Percentiles rank a stretch among this genome's conserved stretches.
phyloP scores from a whole-genome alignment of 306 rosid genomes.

The Vachellia collinsii region DNA sequence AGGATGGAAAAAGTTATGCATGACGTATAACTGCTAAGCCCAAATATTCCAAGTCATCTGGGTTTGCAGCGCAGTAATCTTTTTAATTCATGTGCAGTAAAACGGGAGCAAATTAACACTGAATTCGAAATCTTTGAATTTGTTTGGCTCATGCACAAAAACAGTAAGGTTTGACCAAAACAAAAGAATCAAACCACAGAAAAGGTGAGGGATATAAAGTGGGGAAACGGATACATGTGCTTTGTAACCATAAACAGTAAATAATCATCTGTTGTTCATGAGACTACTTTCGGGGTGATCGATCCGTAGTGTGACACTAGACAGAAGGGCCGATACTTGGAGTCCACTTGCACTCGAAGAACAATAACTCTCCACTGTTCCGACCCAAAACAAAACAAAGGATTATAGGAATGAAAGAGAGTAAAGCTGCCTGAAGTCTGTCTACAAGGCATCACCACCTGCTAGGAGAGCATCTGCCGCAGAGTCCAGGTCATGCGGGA shows the following conservation, averaged over 20 bases:
- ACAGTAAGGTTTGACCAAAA: background rate
- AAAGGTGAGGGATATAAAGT: background rate
- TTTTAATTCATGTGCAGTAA: slow-evolving; percentile 6
- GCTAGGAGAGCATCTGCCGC: slow-evolving; percentile 81
- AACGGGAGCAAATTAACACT: background rate
- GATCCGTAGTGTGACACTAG: background rate
- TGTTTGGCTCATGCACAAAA: background rate
- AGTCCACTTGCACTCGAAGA: slow-evolving; percentile 27
- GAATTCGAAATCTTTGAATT: slow-evolving; percentile 5
- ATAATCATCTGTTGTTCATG: background rate
- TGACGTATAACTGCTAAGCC: background rate
- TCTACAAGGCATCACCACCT: slow-evolving; percentile 44
- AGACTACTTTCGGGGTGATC: slow-evolving; percentile 6
- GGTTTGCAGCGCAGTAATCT: background rate
- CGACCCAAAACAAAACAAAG: background rate
- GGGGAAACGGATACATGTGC: background rate
- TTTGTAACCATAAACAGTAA: background rate
- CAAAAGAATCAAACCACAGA: background rate
- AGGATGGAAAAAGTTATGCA: background rate
- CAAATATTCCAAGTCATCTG: background rate
- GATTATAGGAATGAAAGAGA: background rate
- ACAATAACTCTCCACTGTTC: background rate
- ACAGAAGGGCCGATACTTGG: slow-evolving; percentile 3
- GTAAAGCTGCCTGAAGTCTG: slow-evolving; percentile 8
- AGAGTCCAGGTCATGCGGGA: slow-evolving; percentile 88